phyloP scores from a whole-genome alignment of 2,329 filamentous ascomycete species.

The Celoporthe dispersa region DNA sequence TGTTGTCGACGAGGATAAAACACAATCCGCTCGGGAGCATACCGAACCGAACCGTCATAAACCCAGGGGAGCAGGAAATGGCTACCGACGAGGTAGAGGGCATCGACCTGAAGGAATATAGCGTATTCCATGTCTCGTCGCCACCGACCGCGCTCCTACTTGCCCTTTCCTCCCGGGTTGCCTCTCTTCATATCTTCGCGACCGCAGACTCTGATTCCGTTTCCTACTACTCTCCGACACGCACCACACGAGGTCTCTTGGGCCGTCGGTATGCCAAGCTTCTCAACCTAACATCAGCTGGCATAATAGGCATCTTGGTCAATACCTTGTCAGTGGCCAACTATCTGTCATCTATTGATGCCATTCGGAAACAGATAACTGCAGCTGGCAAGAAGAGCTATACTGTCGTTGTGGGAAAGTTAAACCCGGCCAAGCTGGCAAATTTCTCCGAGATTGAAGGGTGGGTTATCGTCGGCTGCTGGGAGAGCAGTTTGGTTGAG shows the following conservation, averaged over 20 bases:
- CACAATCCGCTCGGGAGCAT: slow-evolving; percentile 80
- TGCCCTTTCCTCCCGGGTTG: slow-evolving; percentile 82
- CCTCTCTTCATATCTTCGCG: slow-evolving; percentile 77
- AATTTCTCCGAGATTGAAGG: slow-evolving; percentile 96
- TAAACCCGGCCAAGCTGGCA: slow-evolving; percentile 93
- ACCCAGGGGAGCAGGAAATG: slow-evolving; percentile 34
- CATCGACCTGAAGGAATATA: slow-evolving; percentile 65
- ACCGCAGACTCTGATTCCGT: slow-evolving; percentile 50
- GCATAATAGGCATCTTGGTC: slow-evolving; percentile 91
- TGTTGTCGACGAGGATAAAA: slow-evolving; percentile 73
- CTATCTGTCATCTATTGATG: slow-evolving; percentile 79
- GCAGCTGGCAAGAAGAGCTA: slow-evolving; percentile 92
- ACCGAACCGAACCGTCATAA: slow-evolving; percentile 75
- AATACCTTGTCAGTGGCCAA: slow-evolving; percentile 94
- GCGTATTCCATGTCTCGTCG: slow-evolving; percentile 83
- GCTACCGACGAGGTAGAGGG: slow-evolving; percentile 46
- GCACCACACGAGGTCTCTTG: slow-evolving; percentile 60
- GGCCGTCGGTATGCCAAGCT: slow-evolving; percentile 88
- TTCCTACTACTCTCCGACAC: slow-evolving; percentile 53
- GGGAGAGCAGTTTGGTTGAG: slow-evolving; percentile 93
- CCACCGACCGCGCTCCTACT: slow-evolving; percentile 83
- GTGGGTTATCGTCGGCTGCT: slow-evolving; percentile 97
- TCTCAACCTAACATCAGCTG: slow-evolving; percentile 76
- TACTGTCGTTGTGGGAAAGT: slow-evolving; percentile 92
- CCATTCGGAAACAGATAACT: slow-evolving; percentile 73